These are phyloP conservation scores for Torulaspora globosa DNA, from an alignment of 1,139 yeast species.

Conservation along the genomic window DNA sequence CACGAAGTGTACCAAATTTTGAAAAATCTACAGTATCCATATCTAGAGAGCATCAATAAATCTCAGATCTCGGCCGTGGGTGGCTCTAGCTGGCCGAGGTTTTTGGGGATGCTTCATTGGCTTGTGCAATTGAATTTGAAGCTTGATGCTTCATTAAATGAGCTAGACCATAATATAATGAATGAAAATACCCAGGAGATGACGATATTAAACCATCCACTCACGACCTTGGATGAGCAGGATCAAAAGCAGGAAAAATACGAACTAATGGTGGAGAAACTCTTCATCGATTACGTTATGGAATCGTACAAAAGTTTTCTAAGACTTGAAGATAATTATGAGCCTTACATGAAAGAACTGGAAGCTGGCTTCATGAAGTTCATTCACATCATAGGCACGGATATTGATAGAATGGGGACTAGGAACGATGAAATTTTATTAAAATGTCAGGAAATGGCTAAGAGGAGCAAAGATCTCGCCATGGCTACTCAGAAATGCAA, in stretches of 20 bases:
- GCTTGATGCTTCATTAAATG: constrained; percentile 40
- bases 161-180: constrained; percentile 25
- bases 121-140: constrained; percentile 55
- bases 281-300: constrained; percentile 62
- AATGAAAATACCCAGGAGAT: constrained; percentile 34
- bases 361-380: constrained; percentile 49
- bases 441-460: constrained; percentile 33
- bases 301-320: constrained; percentile 67
- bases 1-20: constrained; percentile 68
- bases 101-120: constrained; percentile 81
- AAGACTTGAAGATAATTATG: constrained; percentile 58
- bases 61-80: constrained; percentile 90
- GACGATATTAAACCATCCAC: constrained; percentile 41
- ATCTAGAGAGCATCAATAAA: constrained; percentile 70
- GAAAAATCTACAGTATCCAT: constrained; percentile 70
- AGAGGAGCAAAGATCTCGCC: constrained; percentile 42
- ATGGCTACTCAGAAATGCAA: constrained; percentile 52
- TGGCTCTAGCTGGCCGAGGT: constrained; percentile 83
- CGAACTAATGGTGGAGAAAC: constrained; percentile 47
- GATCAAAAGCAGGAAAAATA: constrained; percentile 37
- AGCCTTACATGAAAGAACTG: constrained; percentile 53
- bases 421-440: constrained; percentile 40
- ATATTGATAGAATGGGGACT: constrained; percentile 42
- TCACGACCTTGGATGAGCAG: constrained; percentile 40
- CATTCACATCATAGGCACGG: constrained; percentile 44